Evolutionary conservation across 202 grass and related monocot genomes (phyloP), one percentile per base, ranked within the genome.

Genomic region (Setaria viridis): DNA sequence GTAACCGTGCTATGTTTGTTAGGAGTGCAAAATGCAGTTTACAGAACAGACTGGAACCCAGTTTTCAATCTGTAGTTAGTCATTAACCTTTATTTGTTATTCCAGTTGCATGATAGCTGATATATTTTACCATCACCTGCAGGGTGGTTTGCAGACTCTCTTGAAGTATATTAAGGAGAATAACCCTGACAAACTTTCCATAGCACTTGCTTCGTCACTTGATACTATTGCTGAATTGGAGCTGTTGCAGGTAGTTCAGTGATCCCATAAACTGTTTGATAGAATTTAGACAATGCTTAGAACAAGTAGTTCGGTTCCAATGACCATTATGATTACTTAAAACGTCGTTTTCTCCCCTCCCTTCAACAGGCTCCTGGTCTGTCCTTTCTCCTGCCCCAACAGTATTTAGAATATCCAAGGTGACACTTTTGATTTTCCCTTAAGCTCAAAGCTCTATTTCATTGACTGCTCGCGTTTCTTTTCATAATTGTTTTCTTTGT

Each of bases 371-470:
- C 93, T 84, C 93, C 93, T 77, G 91, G 93, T 5, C 92, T 98
- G 76, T 98, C 95, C 19, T 98, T 98, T 85, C 86, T 95, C 59
- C 87, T 94, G 77, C 93, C 95, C 41, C 82, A 92, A 43, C 95
- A 95, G 82, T 95, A 98, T 76, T 55, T 88, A 34, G 85, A 95
- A 37, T 95, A 94, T 51, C 95, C 93, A 89, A 98, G 95, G 95
- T 98, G 70, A 89, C 35, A 88, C 64, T 34, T 72, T 82, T 82
- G 29, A 58, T 71, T 53, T 59, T 65, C 37, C 82, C 39, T 20
- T 20, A 47, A 53, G 62, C 10, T 80, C 39, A 43, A 49, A 29
- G 82, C 71, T 73, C 34, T 42, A 46, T 75, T 25, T 19, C 12
- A 76, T 62, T 63, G 1, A 62, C 29, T 2, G 1, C 6, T 62